Evolutionary conservation across 768 basidiomycete species (phyloP).

Genomic region (Royoungia palumana): DNA sequence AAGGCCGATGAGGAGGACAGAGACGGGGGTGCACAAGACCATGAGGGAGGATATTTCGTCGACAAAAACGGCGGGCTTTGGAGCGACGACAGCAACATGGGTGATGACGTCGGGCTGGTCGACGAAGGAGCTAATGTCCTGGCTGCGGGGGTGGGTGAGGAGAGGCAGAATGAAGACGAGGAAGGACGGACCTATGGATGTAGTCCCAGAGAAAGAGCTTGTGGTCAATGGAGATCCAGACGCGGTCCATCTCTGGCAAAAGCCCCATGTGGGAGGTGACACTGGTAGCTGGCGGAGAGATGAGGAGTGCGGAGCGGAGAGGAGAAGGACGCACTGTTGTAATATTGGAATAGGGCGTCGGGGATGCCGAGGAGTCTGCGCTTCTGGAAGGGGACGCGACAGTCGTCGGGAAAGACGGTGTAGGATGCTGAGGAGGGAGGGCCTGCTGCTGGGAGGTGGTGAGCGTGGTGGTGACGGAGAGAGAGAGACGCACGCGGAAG

Average conservation of each 20-base stretch:
- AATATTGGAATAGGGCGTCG: slow-evolving; percentile 74
- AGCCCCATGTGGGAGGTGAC: slow-evolving; percentile 85
- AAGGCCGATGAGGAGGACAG: slow-evolving; percentile 82
- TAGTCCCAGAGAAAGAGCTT: slow-evolving; percentile 98
- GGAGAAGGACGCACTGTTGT: slow-evolving; percentile 53
- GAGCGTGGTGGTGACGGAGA: background rate
- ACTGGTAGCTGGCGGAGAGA: slow-evolving; percentile 47
- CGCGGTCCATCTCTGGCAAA: slow-evolving; percentile 88
- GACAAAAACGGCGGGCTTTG: slow-evolving; percentile 84
- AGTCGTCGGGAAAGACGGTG: slow-evolving; percentile 73
- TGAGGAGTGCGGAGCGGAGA: slow-evolving; percentile 7
- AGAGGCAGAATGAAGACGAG: background rate
- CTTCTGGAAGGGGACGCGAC: slow-evolving; percentile 77
- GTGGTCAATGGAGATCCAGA: slow-evolving; percentile 94
- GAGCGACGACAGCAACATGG: slow-evolving; percentile 82
- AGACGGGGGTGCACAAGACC: slow-evolving; percentile 84
- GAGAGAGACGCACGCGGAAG: slow-evolving; percentile 49
- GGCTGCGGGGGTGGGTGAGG: slow-evolving; percentile 42
- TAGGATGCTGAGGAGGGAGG: slow-evolving; percentile 75
- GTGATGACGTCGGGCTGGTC: slow-evolving; percentile 90
- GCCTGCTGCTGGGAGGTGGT: slow-evolving; percentile 45
- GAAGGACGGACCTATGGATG: slow-evolving; percentile 70
- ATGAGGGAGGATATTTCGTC: slow-evolving; percentile 88
- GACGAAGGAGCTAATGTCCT: slow-evolving; percentile 87
- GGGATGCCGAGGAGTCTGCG: slow-evolving; percentile 73